Base-by-base conservation (phyloP, 2,329 filamentous ascomycete species). In the Fusarium fujikuroi region DNA sequence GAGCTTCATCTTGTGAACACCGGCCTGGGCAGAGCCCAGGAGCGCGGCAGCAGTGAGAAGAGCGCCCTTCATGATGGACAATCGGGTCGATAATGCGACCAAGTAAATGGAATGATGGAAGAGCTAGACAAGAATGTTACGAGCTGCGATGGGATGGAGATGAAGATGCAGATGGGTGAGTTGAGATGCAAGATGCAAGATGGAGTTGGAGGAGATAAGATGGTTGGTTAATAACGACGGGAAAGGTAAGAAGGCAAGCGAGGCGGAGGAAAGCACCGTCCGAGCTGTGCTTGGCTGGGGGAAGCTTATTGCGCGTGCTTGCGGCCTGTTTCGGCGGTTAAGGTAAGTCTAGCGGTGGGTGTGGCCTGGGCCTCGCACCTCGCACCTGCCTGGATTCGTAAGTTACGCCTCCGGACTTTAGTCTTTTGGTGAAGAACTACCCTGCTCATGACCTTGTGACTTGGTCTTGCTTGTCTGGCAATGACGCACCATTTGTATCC, bases 1-100 rank as follows among this genome's bases (percentile, higher is more conserved):
- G 80, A 99, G 92, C 89, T 97, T 96, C 90, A 98, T 92, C 89
- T 94, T 97, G 91, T 98, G 94, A 76, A 97, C 88, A 80, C 91
- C 94, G 78, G 94, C 95, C 81, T 93, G 89, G 82, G 93, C 93
- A 82, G 92, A 91, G 87, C 93, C 93, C 80, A 95, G 88, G 88
- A 97, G 90, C 87, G 92, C 88, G 80, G 92, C 91, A 85, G 94
- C 92, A 83, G 94, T 87, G 81, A 97, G 84, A 80, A 95, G 87
- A 85, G 92, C 87, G 84, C 91, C 91, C 92, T 97, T 98, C 95
- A 98, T 98, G 84, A 77, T 87, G 85, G 83, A 82, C 82, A 73
- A 75, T 76, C 62, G 44, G 40, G 57, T 66, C 44, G 61, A 69
- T 47, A 36, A 54, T 61, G 54, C 69, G 72, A 75, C 59, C 69